Conservation (phyloP, 2,329 filamentous ascomycete genomes). For the Pyrenophora seminiperda region DNA sequence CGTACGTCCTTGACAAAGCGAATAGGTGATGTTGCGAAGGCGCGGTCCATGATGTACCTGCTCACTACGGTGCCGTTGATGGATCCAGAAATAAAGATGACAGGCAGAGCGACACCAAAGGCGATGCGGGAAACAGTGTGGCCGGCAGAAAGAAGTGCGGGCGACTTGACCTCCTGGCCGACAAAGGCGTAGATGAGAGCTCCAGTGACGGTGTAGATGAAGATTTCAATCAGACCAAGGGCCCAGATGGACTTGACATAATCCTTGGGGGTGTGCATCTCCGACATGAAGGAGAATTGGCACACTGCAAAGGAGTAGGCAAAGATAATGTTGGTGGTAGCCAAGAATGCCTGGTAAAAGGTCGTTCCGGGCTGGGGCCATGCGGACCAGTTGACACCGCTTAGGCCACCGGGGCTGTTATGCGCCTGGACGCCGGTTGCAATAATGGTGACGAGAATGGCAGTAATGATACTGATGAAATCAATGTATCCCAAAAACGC, state of each 20-base stretch:
- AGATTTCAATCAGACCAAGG: constrained; percentile 62
- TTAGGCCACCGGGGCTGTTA: constrained; percentile 39
- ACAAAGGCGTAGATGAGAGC: constrained; percentile 72
- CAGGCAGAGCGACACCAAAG: constrained; percentile 73
- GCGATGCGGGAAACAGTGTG: constrained; percentile 67
- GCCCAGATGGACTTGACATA: constrained; percentile 63
- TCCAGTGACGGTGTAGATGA: constrained; percentile 70
- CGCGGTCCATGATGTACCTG: constrained; percentile 68
- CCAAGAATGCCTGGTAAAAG: constrained; percentile 67
- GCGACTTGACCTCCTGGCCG: constrained; percentile 64
- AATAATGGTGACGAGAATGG: constrained; percentile 72
- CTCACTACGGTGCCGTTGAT: constrained; percentile 72
- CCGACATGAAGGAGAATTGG: constrained; percentile 71
- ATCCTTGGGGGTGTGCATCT: constrained; percentile 67
- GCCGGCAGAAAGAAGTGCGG: constrained; percentile 69
- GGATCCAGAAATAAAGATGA: constrained; percentile 72
- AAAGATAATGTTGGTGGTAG: constrained; percentile 41
- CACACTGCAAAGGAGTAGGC: constrained; percentile 63
- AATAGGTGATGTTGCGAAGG: constrained; percentile 60
- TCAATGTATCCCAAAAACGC: constrained; percentile 61
- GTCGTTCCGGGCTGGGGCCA: constrained; percentile 52
- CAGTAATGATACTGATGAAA: constrained; percentile 68
- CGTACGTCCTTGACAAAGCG: constrained; percentile 46
- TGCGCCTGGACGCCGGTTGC: constrained; percentile 59
- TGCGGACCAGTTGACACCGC: constrained; percentile 37